Evolutionary conservation across 768 basidiomycete genomes (phyloP).

Genomic region (Pleurotus citrinopileatus): DNA sequence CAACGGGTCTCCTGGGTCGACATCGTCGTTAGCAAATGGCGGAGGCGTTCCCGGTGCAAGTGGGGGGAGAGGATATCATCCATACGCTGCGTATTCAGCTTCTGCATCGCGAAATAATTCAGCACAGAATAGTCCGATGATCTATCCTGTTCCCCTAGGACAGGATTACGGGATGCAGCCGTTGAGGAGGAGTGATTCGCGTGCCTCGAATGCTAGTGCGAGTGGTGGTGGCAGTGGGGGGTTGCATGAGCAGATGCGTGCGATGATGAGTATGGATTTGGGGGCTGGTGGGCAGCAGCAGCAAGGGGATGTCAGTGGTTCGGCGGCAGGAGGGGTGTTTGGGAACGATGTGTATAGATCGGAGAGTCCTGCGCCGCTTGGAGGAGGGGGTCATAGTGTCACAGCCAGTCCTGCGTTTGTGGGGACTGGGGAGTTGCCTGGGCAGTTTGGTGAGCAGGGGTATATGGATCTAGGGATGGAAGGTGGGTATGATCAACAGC

Average conservation of each 20-base stretch:
- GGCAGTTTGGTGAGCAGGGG: slow-evolving; percentile 14
- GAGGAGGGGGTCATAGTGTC: slow-evolving; percentile 9
- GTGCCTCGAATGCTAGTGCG: slow-evolving; percentile 32
- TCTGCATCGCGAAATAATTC: slow-evolving; percentile 34
- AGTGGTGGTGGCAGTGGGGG: slow-evolving; percentile 24
- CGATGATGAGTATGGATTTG: slow-evolving; percentile 37
- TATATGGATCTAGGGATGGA: slow-evolving; percentile 17
- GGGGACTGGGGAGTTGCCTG: slow-evolving; percentile 16
- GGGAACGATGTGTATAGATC: slow-evolving; percentile 33
- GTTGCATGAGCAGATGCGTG: slow-evolving; percentile 43
- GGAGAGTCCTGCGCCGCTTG: slow-evolving; percentile 38
- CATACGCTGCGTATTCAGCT: slow-evolving; percentile 44
- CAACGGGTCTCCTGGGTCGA: slow-evolving; percentile 6
- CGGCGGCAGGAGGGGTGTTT: slow-evolving; percentile 10
- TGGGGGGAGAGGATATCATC: slow-evolving; percentile 49
- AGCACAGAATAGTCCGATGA: slow-evolving; percentile 45
- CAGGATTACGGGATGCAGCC: slow-evolving; percentile 27
- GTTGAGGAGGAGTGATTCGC: slow-evolving; percentile 25
- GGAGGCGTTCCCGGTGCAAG: slow-evolving; percentile 22
- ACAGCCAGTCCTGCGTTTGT: slow-evolving; percentile 16
- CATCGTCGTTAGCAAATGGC: slow-evolving; percentile 27
- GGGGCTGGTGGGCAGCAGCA: slow-evolving; percentile 18
- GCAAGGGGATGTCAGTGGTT: slow-evolving; percentile 11
- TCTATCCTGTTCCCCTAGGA: slow-evolving; percentile 35
- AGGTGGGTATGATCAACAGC: no score